A percentile compares a stretch with the other conserved stretches of the same genome.
Evolutionary conservation across 1,139 yeast species (phyloP).

Genomic region (Blastobotrys apis): DNA sequence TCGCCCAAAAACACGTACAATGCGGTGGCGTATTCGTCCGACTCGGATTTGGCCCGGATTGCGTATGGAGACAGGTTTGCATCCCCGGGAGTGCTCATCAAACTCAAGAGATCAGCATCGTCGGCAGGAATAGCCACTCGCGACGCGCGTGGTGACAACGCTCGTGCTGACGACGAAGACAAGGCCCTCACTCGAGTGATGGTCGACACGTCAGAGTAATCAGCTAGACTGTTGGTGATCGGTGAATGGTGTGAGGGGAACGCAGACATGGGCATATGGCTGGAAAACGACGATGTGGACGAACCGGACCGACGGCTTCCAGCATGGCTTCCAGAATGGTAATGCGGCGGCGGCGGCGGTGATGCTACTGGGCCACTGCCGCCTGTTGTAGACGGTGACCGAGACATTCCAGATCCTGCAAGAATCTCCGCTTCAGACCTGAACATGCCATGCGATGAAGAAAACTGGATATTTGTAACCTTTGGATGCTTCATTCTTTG

Average conservation of each 20-base stretch:
- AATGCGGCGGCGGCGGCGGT: background rate
- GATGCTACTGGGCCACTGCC: too few species aligned
- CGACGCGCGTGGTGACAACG: constrained; percentile 17
- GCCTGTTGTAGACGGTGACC: too few species aligned
- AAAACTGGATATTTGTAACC: constrained; percentile 21
- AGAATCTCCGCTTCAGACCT: constrained; percentile 28
- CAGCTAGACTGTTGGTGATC: background rate
- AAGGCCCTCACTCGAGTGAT: constrained; percentile 25
- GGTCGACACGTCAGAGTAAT: background rate
- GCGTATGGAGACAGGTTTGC: constrained; percentile 6
- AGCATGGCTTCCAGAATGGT: background rate
- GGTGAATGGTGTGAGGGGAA: background rate
- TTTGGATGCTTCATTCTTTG: constrained; percentile 23
- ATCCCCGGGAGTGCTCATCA: background rate
- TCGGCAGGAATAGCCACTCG: background rate
- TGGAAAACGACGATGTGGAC: background rate
- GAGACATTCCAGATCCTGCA: too few species aligned
- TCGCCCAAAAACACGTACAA: constrained; percentile 36
- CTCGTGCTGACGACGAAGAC: constrained; percentile 27
- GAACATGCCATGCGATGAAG: constrained; percentile 30
- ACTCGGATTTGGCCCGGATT: constrained; percentile 10
- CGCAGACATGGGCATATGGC: background rate
- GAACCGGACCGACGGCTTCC: background rate
- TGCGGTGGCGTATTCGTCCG: constrained; percentile 33
- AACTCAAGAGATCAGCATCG: background rate